Base-by-base conservation (phyloP, 805 yeast genomes). In the Scheffersomyces coipomensis region DNA sequence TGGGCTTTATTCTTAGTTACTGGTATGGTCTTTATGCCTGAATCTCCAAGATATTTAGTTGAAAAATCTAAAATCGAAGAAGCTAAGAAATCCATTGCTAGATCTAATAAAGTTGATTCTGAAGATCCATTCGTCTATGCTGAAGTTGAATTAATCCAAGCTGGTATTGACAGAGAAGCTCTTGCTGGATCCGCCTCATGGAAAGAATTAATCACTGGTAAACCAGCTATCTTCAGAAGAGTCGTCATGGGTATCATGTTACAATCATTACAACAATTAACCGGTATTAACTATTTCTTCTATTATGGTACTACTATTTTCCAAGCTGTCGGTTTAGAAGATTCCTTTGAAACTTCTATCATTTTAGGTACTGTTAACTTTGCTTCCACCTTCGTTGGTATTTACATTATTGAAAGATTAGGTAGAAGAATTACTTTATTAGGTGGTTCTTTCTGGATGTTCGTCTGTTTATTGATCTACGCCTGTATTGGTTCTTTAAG, bases 121-220 rank as follows among this genome's bases (percentile, higher is more conserved):
- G 83, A 82, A 34, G 77, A 76, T 49, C 75, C 78, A 37, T 73
- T 75, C 27, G 75, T 80, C 33, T 63, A 67, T 43, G 64, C 64
- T 21, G 85, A 83, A 56, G 57, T 79, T 37, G 73, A 76, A 39
- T 57, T 64, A 26, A 75, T 82, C 35, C 71, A 70, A 52, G 80
- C 80, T 43, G 83, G 81, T 60, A 66, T 82, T 48, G 79, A 79
- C 55, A 69, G 73, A 47, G 88, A 82, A 63, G 66, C 58, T 47
- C 51, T 72, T 44, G 86, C 83, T 25, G 88, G 88, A 54, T 65
- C 66, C 37, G 88, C 88, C 6, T 57, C 79, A 2, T 82, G 87
- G 86, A 64, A 62, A 33, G 85, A 82, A 53, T 73, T 81, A 38
- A 52, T 82, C 44, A 71, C 75, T 19, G 88, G 88, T 47, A 61